Evolutionary conservation across 202 grass and related monocot species (phyloP).

Genomic region (Dendrocalamus latiflorus): DNA sequence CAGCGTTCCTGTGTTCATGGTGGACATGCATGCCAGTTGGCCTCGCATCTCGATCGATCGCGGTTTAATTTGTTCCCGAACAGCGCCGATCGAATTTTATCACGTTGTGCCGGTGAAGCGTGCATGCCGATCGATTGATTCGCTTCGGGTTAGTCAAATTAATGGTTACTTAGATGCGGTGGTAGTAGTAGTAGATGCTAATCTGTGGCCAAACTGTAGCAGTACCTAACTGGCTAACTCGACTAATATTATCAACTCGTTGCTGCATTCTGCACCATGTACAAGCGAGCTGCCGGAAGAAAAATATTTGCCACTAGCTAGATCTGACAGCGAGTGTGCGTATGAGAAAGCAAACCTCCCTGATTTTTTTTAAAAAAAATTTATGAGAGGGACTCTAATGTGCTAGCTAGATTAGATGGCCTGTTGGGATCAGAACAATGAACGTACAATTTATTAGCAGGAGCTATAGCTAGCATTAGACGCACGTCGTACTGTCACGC

Average conservation of each 20-base stretch:
- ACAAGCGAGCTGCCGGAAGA: background rate
- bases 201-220: background rate
- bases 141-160: slow-evolving; percentile 21
- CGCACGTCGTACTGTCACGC: slow-evolving; percentile 2
- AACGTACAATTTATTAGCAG: too few species aligned
- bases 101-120: slow-evolving; percentile 19
- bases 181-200: background rate
- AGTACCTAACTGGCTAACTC: background rate
- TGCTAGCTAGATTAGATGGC: slow-evolving; percentile 1
- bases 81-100: slow-evolving; percentile 25
- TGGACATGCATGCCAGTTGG: background rate
- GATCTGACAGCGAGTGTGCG: background rate
- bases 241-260: background rate
- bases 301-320: slow-evolving; percentile 3
- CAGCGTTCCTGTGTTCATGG: slow-evolving; percentile 16
- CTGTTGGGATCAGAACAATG: background rate
- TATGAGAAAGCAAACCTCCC: background rate
- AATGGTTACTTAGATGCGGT: background rate
- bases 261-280: slow-evolving; percentile 9
- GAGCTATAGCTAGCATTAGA: too few species aligned
- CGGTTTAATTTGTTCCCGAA: background rate
- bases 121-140: background rate
- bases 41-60: background rate
- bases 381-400: background rate
- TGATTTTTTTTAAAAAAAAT: too few species aligned